A percentile compares a stretch with the other conserved stretches of the same genome.
Evolutionary conservation across 495 filamentous ascomycete species (phyloP).

Genomic region (Chlorociboria aeruginascens): DNA sequence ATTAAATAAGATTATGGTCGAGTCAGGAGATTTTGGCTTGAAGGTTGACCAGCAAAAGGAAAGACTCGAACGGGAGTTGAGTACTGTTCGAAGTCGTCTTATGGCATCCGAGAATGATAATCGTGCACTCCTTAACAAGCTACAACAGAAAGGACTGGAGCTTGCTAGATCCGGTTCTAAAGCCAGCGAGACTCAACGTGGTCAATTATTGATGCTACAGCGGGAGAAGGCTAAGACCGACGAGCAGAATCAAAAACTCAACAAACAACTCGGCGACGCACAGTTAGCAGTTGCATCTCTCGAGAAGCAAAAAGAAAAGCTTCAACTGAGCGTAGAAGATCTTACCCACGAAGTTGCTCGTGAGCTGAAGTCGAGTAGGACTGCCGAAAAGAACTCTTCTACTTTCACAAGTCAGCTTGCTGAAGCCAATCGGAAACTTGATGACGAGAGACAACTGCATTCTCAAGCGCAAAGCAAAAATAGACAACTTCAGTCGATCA

Average conservation of each 20-base stretch:
- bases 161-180: conserved; percentile 83
- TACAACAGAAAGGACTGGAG: conserved; percentile 96
- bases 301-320: conserved; percentile 94
- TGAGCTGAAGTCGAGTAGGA: conserved; percentile 83
- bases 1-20: conserved; percentile 68
- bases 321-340: conserved; percentile 80
- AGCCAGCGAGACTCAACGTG: conserved; percentile 72
- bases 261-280: conserved; percentile 76
- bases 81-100: conserved; percentile 81
- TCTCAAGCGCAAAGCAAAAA: conserved; percentile 78
- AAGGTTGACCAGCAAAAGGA: conserved; percentile 90
- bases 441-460: conserved; percentile 80
- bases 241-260: conserved; percentile 68
- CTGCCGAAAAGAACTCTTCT: conserved; percentile 85
- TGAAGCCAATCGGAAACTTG: conserved; percentile 78
- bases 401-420: conserved; percentile 70
- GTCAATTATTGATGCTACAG: conserved; percentile 64
- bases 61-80: conserved; percentile 81
- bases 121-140: conserved; percentile 84
- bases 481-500: conserved; percentile 60
- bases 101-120: conserved; percentile 96
- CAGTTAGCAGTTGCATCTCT: conserved; percentile 75
- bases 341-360: conserved; percentile 85
- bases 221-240: conserved; percentile 77
- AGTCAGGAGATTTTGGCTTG: conserved; percentile 76